Conservation (phyloP, 1,284 basidiomycete genomes). For the Ceratobasidium sp. region DNA sequence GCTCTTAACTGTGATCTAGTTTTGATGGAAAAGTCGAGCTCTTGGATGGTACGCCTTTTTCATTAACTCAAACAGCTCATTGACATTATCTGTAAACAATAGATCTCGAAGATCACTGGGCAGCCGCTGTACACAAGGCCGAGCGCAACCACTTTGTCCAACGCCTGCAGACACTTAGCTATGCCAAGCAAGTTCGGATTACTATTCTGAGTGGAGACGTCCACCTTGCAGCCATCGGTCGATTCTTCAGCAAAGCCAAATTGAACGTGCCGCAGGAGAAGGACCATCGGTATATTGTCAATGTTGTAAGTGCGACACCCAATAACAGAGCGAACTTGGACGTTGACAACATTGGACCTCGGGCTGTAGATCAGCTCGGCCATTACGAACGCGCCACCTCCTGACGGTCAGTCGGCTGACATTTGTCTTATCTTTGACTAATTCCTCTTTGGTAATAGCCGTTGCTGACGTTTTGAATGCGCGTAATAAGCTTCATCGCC, state of each 20-base stretch:
- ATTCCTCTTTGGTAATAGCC: conserved; percentile 38
- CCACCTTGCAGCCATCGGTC: conserved; percentile 47
- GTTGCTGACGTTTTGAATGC: conserved; percentile 50
- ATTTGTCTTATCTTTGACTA: not conserved
- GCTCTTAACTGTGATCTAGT: not conserved
- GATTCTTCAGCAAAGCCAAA: conserved; percentile 46
- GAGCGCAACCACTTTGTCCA: conserved; percentile 56
- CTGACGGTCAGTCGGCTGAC: conserved; percentile 39
- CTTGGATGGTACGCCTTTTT: conserved; percentile 43
- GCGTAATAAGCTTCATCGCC: conserved; percentile 49
- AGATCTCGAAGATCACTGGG: conserved; percentile 51
- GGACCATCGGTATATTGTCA: conserved; percentile 52
- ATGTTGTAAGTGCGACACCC: conserved; percentile 46
- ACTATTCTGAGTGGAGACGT: conserved; percentile 52
- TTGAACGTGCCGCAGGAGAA: conserved; percentile 46
- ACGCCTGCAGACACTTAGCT: conserved; percentile 48
- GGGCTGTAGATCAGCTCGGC: conserved; percentile 44
- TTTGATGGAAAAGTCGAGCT: conserved; percentile 35
- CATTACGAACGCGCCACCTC: conserved; percentile 53
- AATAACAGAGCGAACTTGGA: too few species aligned
- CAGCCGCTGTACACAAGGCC: conserved; percentile 51
- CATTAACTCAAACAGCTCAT: conserved; percentile 41
- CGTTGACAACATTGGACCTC: not conserved
- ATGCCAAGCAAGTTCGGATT: conserved; percentile 48
- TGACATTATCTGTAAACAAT: conserved; percentile 44